Base-by-base conservation (phyloP, 495 filamentous ascomycete genomes). In the Talaromyces ruber region DNA sequence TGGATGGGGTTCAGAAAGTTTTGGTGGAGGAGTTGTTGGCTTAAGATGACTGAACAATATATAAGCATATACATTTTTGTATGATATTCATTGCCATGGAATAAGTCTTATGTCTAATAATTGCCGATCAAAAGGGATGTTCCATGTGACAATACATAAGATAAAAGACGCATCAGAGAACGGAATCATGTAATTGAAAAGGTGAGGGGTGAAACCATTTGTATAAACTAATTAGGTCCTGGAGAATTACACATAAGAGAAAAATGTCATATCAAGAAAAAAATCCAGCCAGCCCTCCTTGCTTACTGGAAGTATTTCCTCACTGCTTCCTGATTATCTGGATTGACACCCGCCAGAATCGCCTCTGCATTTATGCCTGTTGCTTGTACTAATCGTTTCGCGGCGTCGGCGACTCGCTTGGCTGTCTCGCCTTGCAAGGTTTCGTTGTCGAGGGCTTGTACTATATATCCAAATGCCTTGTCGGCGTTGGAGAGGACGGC, bases 361-460 rank as follows among this genome's bases (percentile, higher is more conserved):
- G 87, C 83, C 45, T 84, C 82, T 2, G 86, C 83, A 70, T 96
- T 88, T 24, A 91, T 68, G 26, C 84, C 84, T 6, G 91, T 86
- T 6, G 79, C 80, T 61, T 81, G 77, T 8, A 97, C 77, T 21
- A 98, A 81, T 57, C 79, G 73, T 72, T 93, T 93, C 25, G 87
- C 88, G 2, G 91, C 82, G 18, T 75, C 78, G 26, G 91, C 87
- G 37, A 93, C 89, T 53, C 88, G 83, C 30, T 77, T 78, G 24
- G 88, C 88, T 1, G 86, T 91, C 70, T 90, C 82, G 2, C 93
- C 93, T 68, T 93, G 90, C 34, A 98, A 76, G 18, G 92, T 94
- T 72, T 95, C 91, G 24, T 90, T 88, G 65, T 97, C 92, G 29
- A 98, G 82, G 43, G 94, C 94, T 72, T 91, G 87, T 54, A 84